Conservation (phyloP, 2,329 filamentous ascomycete genomes). For the Penicillium sp. region DNA sequence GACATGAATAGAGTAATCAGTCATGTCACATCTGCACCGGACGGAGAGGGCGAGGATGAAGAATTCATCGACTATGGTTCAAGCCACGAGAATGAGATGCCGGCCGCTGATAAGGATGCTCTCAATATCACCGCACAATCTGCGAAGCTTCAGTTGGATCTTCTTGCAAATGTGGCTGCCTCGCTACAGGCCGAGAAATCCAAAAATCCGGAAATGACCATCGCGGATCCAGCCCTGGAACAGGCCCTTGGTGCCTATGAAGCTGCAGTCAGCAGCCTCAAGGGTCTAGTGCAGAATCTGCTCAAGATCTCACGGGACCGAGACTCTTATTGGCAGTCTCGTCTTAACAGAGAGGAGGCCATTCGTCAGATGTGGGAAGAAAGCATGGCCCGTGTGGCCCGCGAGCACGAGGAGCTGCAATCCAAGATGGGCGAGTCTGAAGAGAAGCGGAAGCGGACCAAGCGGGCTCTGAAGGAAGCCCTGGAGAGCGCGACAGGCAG, state of each 20-base stretch:
- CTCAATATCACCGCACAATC: constrained; percentile 97
- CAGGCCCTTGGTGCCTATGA: constrained; percentile 85
- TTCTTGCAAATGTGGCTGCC: constrained; percentile 79
- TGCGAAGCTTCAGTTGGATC: constrained; percentile 85
- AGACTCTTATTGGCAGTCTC: constrained; percentile 95
- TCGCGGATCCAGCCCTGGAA: constrained; percentile 73
- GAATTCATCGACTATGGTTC: constrained; percentile 80
- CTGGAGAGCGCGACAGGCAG: constrained; percentile 57
- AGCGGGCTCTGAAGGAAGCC: constrained; percentile 82
- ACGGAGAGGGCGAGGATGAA: constrained; percentile 66
- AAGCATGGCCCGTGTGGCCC: constrained; percentile 95
- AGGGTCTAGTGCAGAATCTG: constrained; percentile 78
- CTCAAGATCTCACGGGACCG: constrained; percentile 90
- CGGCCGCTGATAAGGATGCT: constrained; percentile 79
- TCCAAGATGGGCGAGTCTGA: constrained; percentile 85
- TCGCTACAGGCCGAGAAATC: constrained; percentile 71
- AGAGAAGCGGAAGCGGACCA: constrained; percentile 83
- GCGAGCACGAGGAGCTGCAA: constrained; percentile 89
- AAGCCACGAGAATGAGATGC: constrained; percentile 69
- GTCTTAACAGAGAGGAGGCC: constrained; percentile 84
- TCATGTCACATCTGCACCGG: constrained; percentile 51
- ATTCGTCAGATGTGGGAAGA: constrained; percentile 98
- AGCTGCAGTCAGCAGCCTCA: constrained; percentile 81
- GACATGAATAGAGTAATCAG: constrained; percentile 51
- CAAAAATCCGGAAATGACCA: constrained; percentile 65